These are phyloP conservation scores for Drechslerella coelobrocha DNA, from an alignment of 2,329 filamentous ascomycete genomes.

Conservation along the genomic window DNA sequence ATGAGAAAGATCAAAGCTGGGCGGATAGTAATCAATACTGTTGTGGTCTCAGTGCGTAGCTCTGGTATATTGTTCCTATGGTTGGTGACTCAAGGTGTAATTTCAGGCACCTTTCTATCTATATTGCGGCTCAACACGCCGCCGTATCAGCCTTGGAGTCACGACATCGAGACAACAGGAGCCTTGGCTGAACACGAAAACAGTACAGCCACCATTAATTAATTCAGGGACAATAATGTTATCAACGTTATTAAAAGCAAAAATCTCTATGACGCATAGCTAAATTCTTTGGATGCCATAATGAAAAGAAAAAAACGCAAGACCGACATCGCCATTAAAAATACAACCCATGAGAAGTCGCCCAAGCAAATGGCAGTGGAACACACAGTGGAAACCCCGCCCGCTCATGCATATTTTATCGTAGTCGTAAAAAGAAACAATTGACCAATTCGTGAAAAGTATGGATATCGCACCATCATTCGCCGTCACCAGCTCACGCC, in stretches of 20 bases:
- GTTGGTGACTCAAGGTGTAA: background rate
- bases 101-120: background rate
- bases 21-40: too few species aligned
- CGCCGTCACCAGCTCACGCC: too few species aligned
- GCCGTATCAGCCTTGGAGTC: background rate
- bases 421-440: constrained; percentile 15
- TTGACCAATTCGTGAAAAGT: too few species aligned
- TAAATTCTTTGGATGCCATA: background rate
- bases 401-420: background rate
- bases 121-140: background rate
- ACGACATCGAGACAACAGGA: background rate
- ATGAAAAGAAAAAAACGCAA: constrained; percentile 26
- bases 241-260: too few species aligned
- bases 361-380: background rate
- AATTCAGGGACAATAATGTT: too few species aligned
- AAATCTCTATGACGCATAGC: background rate
- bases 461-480: too few species aligned
- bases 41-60: too few species aligned
- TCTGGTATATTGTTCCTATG: too few species aligned
- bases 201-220: too few species aligned
- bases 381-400: background rate
- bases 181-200: too few species aligned
- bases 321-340: constrained; percentile 32
- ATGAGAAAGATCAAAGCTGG: too few species aligned
- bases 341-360: background rate